phyloP scores from a whole-genome alignment of 768 basidiomycete species.

The Saitozyma sp. region DNA sequence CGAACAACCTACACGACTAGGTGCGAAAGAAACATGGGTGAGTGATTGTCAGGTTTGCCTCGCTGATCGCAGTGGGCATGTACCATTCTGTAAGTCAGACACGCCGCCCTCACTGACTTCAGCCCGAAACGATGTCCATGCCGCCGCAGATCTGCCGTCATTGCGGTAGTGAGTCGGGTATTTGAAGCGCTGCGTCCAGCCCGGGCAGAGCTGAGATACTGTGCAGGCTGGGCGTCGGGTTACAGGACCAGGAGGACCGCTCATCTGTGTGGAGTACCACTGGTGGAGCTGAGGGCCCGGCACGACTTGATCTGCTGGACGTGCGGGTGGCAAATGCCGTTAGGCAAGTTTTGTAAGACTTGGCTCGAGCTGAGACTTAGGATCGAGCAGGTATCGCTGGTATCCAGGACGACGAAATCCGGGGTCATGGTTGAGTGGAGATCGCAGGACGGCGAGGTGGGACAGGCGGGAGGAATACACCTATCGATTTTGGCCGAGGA shows the following conservation, averaged over 20 bases:
- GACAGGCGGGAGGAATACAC: constrained; percentile 31
- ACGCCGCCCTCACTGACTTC: constrained; percentile 5
- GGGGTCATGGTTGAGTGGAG: constrained; percentile 9
- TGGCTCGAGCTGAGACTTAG: background rate
- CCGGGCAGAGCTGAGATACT: background rate
- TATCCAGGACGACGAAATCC: constrained; percentile 23
- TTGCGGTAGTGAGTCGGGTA: constrained; percentile 15
- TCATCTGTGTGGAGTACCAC: constrained; percentile 31
- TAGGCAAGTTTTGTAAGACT: constrained; percentile 12
- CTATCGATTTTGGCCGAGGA: constrained; percentile 17
- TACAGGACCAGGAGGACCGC: constrained; percentile 14
- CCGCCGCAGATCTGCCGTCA: constrained; percentile 15
- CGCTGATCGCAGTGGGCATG: constrained; percentile 18
- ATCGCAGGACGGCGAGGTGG: constrained; percentile 13
- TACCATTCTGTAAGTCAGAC: constrained; percentile 22
- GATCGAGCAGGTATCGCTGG: background rate
- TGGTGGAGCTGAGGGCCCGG: constrained; percentile 15
- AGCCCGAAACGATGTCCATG: background rate
- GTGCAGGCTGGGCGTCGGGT: constrained; percentile 6
- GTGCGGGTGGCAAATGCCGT: constrained; percentile 16
- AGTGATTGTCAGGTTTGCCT: background rate
- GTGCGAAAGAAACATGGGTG: background rate
- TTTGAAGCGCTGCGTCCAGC: background rate
- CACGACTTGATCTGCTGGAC: constrained; percentile 18
- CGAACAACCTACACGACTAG: too few relatives aligned